Evolutionary conservation across 75 land plant species (phyloP), one percentile per base, ranked within the genome.

Genomic region (Cryptomeria japonica): DNA sequence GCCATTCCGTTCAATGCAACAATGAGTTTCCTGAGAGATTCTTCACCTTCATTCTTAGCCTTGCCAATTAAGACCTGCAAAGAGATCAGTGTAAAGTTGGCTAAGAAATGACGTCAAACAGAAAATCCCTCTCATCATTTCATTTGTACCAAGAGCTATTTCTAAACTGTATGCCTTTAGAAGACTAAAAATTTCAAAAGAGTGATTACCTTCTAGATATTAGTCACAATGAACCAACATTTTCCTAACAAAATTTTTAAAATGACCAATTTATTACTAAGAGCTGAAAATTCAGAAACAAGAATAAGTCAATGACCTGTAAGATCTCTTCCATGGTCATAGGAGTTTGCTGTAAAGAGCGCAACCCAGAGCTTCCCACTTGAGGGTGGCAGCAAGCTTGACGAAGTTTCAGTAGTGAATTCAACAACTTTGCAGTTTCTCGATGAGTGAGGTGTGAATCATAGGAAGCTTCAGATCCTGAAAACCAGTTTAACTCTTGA

Each of bases 331-430:
- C 98, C 99, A 98, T 98, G 25, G 98, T 91, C 98, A 98, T 95
- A 10, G 99, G 99, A 84, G 94, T 85, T 70, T 95, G 91, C 80
- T 98, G 98, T 90, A 98, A 88, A 44, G 99, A 92, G 64, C 99
- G 95, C 64, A 98, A 86, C 25, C 99, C 99, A 78, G 96, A 93
- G 90, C 99, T 97, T 84, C 99, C 99, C 84, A 98, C 99, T 94
- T 98, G 99, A 85, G 99, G 99, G 88, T 98, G 99, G 86, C 99
- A 96, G 86, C 99, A 98, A 64, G 99, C 99, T 86, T 98, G 99
- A 32, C 99, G 96, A 86, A 98, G 97, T 89, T 96, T 96, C 70
- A 97, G 86, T 47, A 98, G 94, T 86, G 95, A 94, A 80, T 89
- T 88, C 83, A 97, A 85, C 68, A 98, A 91, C 88, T 96, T 97